Conservation (phyloP, 1,284 basidiomycete genomes). For the Trichosporon coremiiforme region DNA sequence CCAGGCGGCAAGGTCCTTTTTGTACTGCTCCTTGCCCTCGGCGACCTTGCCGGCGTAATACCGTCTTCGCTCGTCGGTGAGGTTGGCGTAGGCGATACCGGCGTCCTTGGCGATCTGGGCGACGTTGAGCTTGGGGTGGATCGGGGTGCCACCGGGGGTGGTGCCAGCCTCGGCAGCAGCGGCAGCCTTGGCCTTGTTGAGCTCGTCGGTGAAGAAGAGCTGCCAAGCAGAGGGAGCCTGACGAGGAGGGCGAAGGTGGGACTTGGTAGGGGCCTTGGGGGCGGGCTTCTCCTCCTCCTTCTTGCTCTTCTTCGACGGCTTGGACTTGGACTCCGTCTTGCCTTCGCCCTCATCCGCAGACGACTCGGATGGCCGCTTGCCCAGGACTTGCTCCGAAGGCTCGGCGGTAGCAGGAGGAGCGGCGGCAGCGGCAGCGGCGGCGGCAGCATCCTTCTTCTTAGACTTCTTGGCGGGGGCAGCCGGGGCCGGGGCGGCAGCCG, state of each 20-base stretch:
- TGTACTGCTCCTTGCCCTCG: constrained; percentile 75
- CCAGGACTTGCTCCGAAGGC: constrained; percentile 33
- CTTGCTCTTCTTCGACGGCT: constrained; percentile 44
- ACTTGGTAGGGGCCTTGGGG: constrained; percentile 56
- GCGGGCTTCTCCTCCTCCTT: constrained; percentile 42
- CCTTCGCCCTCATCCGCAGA: constrained; percentile 29
- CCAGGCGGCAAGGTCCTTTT: constrained; percentile 79
- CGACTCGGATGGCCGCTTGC: constrained; percentile 42
- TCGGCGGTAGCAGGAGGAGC: constrained; percentile 17
- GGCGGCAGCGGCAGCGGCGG: constrained; percentile 23
- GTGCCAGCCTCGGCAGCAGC: constrained; percentile 63
- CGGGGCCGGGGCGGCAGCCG: constrained; percentile 20
- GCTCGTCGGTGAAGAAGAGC: constrained; percentile 94
- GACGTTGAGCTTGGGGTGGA: constrained; percentile 79
- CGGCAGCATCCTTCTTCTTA: constrained; percentile 29
- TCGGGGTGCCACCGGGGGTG: constrained; percentile 58
- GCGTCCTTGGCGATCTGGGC: constrained; percentile 95
- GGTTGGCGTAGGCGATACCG: constrained; percentile 80
- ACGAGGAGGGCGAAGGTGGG: constrained; percentile 78
- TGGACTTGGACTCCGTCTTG: constrained; percentile 45
- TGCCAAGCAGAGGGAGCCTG: constrained; percentile 95
- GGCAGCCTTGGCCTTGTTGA: constrained; percentile 77
- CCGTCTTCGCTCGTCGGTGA: constrained; percentile 79
- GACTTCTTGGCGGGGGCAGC: constrained; percentile 34
- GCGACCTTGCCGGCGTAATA: constrained; percentile 80